Evolutionary conservation across 805 yeast species (phyloP), one percentile per base, ranked within the genome.

Genomic region (Clavispora phyllophila): DNA sequence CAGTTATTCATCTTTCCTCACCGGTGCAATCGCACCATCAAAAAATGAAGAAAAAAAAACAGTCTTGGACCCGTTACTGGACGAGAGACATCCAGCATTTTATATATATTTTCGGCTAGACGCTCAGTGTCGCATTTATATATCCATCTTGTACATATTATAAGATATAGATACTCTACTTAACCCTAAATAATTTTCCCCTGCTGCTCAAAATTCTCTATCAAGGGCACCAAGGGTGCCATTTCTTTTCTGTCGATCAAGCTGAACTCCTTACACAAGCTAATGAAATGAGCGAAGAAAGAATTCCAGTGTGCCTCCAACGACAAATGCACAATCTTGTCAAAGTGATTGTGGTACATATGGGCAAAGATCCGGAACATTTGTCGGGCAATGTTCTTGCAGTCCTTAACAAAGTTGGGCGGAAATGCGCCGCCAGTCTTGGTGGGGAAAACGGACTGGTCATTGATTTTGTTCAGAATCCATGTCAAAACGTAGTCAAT

Each of bases 301-400:
- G 98, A 90, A 63, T 93, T 93, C 96, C 96, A 93, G 61, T 93
- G 98, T 0, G 98, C 96, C 61, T 93, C 99, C 46, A 93, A 64
- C 2, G 95, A 83, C 45, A 93, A 66, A 61, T 93, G 97, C n/a
- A 91, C 81, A 19, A 91, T 77, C 58, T 84, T 88, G 51, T 91
- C 99, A 63, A 89, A 93, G 62, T 93, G 99, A 61, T 89, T 88
- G 65, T 88, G 87, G 61, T 90, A 93, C 29, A 93, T 81, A 59
- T 90, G 96, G 4, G 99, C 99, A 66, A 91, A 90, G 13, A 93
- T 87, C 52, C 98, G 76, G 59, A 93, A 89, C 88, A 93, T 85
- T 60, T 93, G 98, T 49, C 89, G 73, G 58, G 83, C 82, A 17
- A 93, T 90, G 58, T 89, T 87, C 55, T 85, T 89, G 37, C 93